Conservation (phyloP, 1,139 yeast genomes). For the Hyphopichia buzzinii region DNA sequence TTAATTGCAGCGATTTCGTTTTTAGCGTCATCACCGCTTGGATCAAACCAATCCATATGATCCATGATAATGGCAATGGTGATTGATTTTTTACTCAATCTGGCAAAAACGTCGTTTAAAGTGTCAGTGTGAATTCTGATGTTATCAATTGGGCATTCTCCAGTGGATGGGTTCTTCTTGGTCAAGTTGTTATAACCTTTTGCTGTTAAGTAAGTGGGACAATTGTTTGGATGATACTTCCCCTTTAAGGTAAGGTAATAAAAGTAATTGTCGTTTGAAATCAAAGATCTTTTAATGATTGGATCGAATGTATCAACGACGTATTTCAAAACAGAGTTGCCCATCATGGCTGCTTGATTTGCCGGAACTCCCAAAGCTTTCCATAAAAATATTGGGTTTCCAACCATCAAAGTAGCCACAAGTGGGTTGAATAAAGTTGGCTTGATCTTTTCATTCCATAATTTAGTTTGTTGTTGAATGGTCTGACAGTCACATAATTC, state of each 20-base stretch:
- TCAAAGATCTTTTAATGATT: conserved; percentile 56
- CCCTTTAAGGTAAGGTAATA: conserved; percentile 70
- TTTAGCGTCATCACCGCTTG: conserved; percentile 59
- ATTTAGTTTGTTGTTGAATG: conserved; percentile 56
- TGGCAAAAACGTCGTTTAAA: conserved; percentile 68
- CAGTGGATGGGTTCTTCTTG: conserved; percentile 22
- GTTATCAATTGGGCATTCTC: conserved; percentile 51
- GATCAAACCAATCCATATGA: conserved; percentile 90
- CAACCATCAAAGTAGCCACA: conserved; percentile 64
- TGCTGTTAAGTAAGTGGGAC: conserved; percentile 72
- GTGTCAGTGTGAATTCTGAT: conserved; percentile 80
- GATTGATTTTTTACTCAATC: conserved; percentile 60
- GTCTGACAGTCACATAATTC: conserved; percentile 58
- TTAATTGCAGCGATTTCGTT: conserved; percentile 65
- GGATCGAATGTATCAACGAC: conserved; percentile 81
- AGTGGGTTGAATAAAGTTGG: conserved; percentile 72
- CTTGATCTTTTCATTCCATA: conserved; percentile 63
- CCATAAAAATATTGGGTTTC: conserved; percentile 84
- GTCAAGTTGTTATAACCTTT: conserved; percentile 54
- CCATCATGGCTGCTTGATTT: conserved; percentile 80
- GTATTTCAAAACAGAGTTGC: conserved; percentile 65
- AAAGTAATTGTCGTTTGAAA: conserved; percentile 74
- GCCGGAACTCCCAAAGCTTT: conserved; percentile 85
- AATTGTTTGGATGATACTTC: conserved; percentile 57
- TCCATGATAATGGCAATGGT: conserved; percentile 85